A percentile compares a stretch with the other conserved stretches of the same genome.
phyloP scores from a whole-genome alignment of 805 yeast genomes.

The Gaillardinia entomophila region DNA sequence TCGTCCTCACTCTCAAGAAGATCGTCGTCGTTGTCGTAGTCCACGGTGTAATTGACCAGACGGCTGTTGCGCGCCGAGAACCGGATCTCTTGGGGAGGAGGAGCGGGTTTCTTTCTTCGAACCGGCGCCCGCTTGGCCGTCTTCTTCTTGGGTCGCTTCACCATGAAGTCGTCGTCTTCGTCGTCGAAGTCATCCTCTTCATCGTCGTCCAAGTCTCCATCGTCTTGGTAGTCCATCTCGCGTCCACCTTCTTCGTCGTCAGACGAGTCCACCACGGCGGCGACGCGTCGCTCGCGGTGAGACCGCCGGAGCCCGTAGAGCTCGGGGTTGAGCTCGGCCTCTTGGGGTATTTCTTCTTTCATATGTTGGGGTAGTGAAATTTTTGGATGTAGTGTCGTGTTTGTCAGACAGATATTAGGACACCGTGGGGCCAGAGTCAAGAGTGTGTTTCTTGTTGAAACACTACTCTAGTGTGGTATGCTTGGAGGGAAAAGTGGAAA shows the following conservation, averaged over 20 bases:
- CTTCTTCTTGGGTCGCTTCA: slow-evolving; percentile 30
- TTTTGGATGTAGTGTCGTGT: too few species aligned
- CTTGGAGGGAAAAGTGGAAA: too few species aligned
- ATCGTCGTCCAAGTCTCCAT: slow-evolving; percentile 9
- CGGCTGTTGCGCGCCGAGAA: slow-evolving; percentile 69
- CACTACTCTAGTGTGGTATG: too few species aligned
- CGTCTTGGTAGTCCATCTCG: slow-evolving; percentile 5
- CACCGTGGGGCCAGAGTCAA: too few species aligned
- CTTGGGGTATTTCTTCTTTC: slow-evolving; percentile 50
- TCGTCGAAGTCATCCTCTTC: slow-evolving; percentile 12
- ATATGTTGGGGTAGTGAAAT: too few species aligned
- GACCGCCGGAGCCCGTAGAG: slow-evolving; percentile 80
- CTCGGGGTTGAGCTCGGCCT: slow-evolving; percentile 66
- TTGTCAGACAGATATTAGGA: too few species aligned
- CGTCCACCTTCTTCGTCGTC: slow-evolving; percentile 24
- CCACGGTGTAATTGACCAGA: slow-evolving; percentile 73
- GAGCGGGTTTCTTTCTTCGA: slow-evolving; percentile 12
- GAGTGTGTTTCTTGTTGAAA: too few species aligned
- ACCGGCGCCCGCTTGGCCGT: slow-evolving; percentile 15
- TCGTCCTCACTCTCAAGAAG: slow-evolving; percentile 46
- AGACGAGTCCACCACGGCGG: slow-evolving; percentile 28
- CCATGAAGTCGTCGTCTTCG: slow-evolving; percentile 11
- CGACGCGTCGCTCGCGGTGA: slow-evolving; percentile 49
- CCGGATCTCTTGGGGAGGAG: slow-evolving; percentile 48
- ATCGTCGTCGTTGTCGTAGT: slow-evolving; percentile 53